Evolutionary conservation across 768 basidiomycete genomes (phyloP).

Genomic region (Imleria badia): DNA sequence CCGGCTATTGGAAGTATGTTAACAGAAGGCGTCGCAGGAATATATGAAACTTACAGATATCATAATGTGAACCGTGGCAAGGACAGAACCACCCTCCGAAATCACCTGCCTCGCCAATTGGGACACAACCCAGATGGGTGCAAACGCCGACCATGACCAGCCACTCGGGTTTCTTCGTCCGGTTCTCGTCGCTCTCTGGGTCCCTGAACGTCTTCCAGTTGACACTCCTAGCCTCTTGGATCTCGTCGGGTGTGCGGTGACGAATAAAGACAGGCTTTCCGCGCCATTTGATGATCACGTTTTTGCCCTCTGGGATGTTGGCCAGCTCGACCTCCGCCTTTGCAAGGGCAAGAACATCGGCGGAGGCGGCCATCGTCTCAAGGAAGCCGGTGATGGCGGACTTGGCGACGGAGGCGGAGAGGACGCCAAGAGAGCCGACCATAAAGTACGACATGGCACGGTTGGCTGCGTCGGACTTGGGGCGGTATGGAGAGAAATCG

Average conservation of each 20-base stretch:
- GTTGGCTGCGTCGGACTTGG: constrained; percentile 61
- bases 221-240: constrained; percentile 83
- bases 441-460: constrained; percentile 86
- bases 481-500: constrained; percentile 82
- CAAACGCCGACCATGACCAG: constrained; percentile 90
- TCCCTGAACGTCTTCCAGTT: constrained; percentile 91
- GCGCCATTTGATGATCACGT: constrained; percentile 97
- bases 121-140: constrained; percentile 98
- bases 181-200: constrained; percentile 85
- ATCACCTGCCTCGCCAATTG: constrained; percentile 96
- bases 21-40: constrained; percentile 1
- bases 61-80: constrained; percentile 98
- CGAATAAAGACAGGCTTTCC: constrained; percentile 99
- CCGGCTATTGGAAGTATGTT: constrained; percentile 57
- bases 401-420: constrained; percentile 94
- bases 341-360: constrained; percentile 96
- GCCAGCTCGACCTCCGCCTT: constrained; percentile 94
- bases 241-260: constrained; percentile 89
- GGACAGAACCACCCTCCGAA: constrained; percentile 99
- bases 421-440: constrained; percentile 88
- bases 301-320: constrained; percentile 95
- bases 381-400: constrained; percentile 92
- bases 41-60: constrained; percentile 70
- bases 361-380: constrained; percentile 94
- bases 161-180: constrained; percentile 96